These are phyloP conservation scores for Leccinum subgranulosum DNA, from an alignment of 768 basidiomycete species.

Conservation along the genomic window DNA sequence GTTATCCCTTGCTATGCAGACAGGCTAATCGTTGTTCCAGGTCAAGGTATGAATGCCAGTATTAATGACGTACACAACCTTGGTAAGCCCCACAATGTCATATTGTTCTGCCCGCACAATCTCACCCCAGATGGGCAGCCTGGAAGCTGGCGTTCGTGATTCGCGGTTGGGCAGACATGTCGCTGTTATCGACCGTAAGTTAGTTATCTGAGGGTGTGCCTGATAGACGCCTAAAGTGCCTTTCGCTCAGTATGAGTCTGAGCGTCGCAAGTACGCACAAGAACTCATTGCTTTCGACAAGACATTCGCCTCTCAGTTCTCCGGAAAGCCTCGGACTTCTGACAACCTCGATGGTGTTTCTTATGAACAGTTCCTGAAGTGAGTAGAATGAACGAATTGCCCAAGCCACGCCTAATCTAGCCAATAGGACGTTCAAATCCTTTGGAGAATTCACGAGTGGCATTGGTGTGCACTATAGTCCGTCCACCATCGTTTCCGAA, in stretches of 20 bases:
- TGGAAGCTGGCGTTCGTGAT: constrained; percentile 56
- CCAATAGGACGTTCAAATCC: constrained; percentile 39
- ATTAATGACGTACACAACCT: constrained; percentile 57
- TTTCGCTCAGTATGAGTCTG: constrained; percentile 44
- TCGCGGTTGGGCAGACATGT: constrained; percentile 43
- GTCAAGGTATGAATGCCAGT: constrained; percentile 53
- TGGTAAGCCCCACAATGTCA: constrained; percentile 21
- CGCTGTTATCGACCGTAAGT: constrained; percentile 45
- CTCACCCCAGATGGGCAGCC: constrained; percentile 22
- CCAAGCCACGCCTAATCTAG: background rate
- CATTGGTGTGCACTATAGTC: constrained; percentile 47
- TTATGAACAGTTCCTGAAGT: constrained; percentile 46
- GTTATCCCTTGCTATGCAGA: background rate
- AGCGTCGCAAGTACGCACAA: constrained; percentile 51
- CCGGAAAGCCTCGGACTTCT: constrained; percentile 45
- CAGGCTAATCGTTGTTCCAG: constrained; percentile 29
- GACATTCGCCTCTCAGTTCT: constrained; percentile 49
- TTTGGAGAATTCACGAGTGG: constrained; percentile 47
- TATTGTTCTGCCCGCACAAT: background rate
- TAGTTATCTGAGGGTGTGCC: background rate
- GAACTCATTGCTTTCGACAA: constrained; percentile 56
- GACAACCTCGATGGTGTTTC: constrained; percentile 36
- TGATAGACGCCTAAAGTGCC: background rate
- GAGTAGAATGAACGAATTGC: constrained; percentile 4
- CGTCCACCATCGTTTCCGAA: constrained; percentile 37